Evolutionary conservation across 805 yeast species (phyloP), one percentile per base, ranked within the genome.

Genomic region (Metschnikowia noctiluminum): DNA sequence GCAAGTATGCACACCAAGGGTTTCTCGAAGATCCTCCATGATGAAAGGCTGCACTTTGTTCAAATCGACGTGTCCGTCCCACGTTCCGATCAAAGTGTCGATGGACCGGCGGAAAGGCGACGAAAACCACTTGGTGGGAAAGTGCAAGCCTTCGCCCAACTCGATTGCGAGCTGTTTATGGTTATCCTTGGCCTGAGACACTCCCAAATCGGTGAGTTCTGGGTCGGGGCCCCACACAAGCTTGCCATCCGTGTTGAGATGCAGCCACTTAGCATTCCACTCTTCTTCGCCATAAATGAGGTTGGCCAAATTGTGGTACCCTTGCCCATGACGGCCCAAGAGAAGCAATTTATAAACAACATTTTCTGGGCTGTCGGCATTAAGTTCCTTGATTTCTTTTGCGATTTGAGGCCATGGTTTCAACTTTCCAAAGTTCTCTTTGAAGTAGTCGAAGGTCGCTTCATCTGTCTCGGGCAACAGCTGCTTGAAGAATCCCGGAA

Each of bases 291-390:
- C 82, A 55, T 78, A 78, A 43, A 64, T 65, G 14, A 64, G 43
- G 54, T 76, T 75, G 28, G 78, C 80, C 47, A 67, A 58, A 55
- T 79, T 79, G 56, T 79, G 83, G 57, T 56, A 77, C 1, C 82
- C 83, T 52, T 79, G 79, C 5, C 82, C 82, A 52, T 79, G 83
- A 44, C 83, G 69, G 6, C 78, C 81, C 34, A 77, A 64, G 50
- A 71, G 71, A 36, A 79, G 60, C 10, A 79, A 56, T 58, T 78
- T 79, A 61, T 77, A 79, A 7, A 51, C 46, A n/a, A 57, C 68
- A 46, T 67, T 59, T 2, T 48, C 55, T 6, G 50, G 54, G 32
- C 69, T 57, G 7, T 49, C 38, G 1, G 49, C 55, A 50, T 76
- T 77, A 55, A 79, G 63, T n/a, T 60, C 53, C 6, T 61, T 50